Evolutionary conservation across 805 yeast species (phyloP), one percentile per base, ranked within the genome.

Genomic region (Wickerhamomyces sydowiorum): DNA sequence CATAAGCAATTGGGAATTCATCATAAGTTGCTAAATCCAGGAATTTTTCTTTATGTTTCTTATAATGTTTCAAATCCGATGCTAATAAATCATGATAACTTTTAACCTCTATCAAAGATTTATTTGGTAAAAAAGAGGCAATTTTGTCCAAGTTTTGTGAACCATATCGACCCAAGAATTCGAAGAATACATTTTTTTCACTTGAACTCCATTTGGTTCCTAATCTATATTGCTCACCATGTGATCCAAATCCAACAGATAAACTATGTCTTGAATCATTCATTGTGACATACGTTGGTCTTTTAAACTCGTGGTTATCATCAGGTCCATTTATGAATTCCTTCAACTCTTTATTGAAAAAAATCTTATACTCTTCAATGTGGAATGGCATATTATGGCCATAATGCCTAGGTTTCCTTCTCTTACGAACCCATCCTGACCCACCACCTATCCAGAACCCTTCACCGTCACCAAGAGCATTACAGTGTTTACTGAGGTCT

Each of bases 1-100:
- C 86, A 44, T 64, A 58, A 1, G 80, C 75, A 3, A 66, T 64
- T 1, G 85, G 84, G 9, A 79, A 57, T 12, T 74, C 73, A 23
- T 61, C 57, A 51, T 74, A 72, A 13, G 58, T 50, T 3, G 67
- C 42, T 24, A 72, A 50, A 17, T 50, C 40, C 19, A 47, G 44
- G 27, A 47, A 48, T 10, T 13, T 15, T 1, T 36, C 32, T 21
- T 48, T 50, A 28, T 36, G 39, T 32, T 40, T 49, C 44, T 70
- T 70, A 22, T 43, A 42, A 17, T 41, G 39, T 19, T 49, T 37
- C 15, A 69, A 48, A 12, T 59, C 66, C 1, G 31, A 32, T 36
- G 62, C 53, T 12, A 79, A 53, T 7, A 66, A 37, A 7, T 65
- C 50, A 50, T 76, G 75, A 49, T 75, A 77, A n/a, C 50, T 56